A percentile compares a stretch with the other conserved stretches of the same genome.
phyloP scores from a whole-genome alignment of 139 green algal species.

The Tetraselmis chui region DNA sequence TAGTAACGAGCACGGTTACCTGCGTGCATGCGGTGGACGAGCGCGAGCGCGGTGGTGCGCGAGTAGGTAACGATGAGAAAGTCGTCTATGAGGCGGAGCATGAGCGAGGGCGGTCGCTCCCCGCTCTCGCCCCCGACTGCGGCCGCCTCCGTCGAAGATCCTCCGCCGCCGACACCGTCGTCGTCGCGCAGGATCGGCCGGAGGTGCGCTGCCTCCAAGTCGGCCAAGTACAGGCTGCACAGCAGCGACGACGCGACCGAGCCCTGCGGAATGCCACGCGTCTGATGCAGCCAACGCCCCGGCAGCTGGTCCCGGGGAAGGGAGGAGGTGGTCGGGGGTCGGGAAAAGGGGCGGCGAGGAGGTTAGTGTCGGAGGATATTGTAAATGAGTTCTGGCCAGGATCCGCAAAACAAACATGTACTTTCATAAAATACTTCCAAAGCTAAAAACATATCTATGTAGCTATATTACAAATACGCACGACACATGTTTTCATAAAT shows the following conservation, averaged over 20 bases:
- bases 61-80: conserved; percentile 70
- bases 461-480: too few relatives aligned
- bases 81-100: conserved; percentile 82
- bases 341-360: too few relatives aligned
- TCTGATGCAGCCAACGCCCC: too few relatives aligned
- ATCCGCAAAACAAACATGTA: too few relatives aligned
- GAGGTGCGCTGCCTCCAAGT: conserved; percentile 64
- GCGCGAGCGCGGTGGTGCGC: conserved; percentile 43
- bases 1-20: too few relatives aligned
- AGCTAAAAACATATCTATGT: too few relatives aligned
- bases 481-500: too few relatives aligned
- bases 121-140: background rate
- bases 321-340: too few relatives aligned
- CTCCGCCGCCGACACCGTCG: background rate
- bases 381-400: too few relatives aligned
- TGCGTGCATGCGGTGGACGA: conserved; percentile 34
- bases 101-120: conserved; percentile 26
- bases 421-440: too few relatives aligned
- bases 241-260: conserved; percentile 74
- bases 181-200: conserved; percentile 39
- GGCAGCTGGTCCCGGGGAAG: too few relatives aligned
- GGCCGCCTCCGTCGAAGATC: background rate
- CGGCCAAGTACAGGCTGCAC: conserved; percentile 82
- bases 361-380: too few relatives aligned
- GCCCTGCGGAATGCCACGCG: conserved; percentile 75